Evolutionary conservation across 2,329 filamentous ascomycete species (phyloP).

Genomic region (Diplodia mutila): DNA sequence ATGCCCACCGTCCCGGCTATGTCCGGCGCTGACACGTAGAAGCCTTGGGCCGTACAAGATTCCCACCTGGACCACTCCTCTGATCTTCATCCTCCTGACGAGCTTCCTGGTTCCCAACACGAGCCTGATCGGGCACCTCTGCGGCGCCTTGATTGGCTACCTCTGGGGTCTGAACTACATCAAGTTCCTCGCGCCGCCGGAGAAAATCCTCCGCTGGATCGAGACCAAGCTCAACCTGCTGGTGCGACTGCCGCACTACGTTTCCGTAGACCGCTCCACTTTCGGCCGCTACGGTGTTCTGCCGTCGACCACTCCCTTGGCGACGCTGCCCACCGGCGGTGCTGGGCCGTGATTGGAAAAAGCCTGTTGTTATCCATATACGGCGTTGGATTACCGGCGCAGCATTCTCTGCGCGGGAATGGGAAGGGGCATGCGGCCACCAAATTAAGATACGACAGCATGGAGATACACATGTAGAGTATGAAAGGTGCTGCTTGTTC

Average conservation of each 20-base stretch:
- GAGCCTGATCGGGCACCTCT: constrained; percentile 84
- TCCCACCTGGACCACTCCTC: constrained; percentile 88
- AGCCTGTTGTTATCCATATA: not conserved
- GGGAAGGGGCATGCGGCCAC: not conserved
- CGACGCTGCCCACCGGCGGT: not conserved
- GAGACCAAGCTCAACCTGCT: constrained; percentile 87
- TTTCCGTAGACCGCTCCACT: constrained; percentile 94
- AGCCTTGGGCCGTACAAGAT: constrained; percentile 69
- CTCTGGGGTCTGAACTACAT: constrained; percentile 84
- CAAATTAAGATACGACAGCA: not conserved
- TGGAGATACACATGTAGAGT: constrained; percentile 13
- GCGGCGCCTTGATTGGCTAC: constrained; percentile 83
- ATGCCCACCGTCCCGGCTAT: constrained; percentile 39
- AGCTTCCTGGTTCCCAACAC: constrained; percentile 78
- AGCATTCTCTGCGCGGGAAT: not conserved
- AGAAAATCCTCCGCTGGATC: constrained; percentile 83
- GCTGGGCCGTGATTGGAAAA: not conserved
- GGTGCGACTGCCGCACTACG: constrained; percentile 83
- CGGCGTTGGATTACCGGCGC: constrained; percentile 7
- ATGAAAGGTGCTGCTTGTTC: not conserved
- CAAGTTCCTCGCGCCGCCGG: constrained; percentile 85
- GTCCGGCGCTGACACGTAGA: constrained; percentile 28
- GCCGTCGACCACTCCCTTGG: constrained; percentile 50
- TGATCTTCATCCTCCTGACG: constrained; percentile 75
- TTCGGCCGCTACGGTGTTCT: constrained; percentile 91